Evolutionary conservation across 805 yeast species (phyloP), one percentile per base, ranked within the genome.

Genomic region (Schwanniomyces polymorphus): DNA sequence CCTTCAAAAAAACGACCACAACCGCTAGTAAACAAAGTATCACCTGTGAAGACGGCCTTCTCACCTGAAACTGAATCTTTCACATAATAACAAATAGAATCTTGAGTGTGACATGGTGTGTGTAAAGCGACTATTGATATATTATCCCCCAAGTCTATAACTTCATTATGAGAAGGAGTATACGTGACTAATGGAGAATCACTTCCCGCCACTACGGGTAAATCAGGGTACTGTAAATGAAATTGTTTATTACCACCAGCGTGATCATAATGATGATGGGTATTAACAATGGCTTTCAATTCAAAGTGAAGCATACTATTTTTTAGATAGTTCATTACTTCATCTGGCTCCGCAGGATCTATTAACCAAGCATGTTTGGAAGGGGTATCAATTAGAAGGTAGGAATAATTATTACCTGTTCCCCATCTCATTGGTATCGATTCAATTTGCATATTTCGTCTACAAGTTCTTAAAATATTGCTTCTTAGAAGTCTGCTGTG

Each of bases 1-100:
- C 99, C 99, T 68, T 94, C 99, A 62, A 94, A 94, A 68, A 94
- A 94, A 45, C 98, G 76, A 9, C 99, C 99, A 64, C 97, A 91
- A 2, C 99, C 99, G 38, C 92, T 88, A 39, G 81, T 87, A 69
- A 94, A 94, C 38, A 94, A 73, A 0, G 99, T 94, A 67, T 94
- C 99, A 10, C 99, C 99, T 0, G 97, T 89, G 69, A 94, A 90
- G 1, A 94, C 91, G 3, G 86, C 91, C 52, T 74, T 75, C 55
- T 90, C 81, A 28, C 75, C 77, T 0, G 91, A 81, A 29, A 65
- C 62, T n/a, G 63, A 55, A 62, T 92, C 98, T 41, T 72, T 72
- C 0, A 80, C 90, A 57, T 67, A 86, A 67, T 90, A 94, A 61
- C 98, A 92, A 50, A 94, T 88, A 3, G 97, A 89, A 67, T 94